phyloP scores from a whole-genome alignment of 176 grass and related monocot genomes.

The Pontederia crassipes region DNA sequence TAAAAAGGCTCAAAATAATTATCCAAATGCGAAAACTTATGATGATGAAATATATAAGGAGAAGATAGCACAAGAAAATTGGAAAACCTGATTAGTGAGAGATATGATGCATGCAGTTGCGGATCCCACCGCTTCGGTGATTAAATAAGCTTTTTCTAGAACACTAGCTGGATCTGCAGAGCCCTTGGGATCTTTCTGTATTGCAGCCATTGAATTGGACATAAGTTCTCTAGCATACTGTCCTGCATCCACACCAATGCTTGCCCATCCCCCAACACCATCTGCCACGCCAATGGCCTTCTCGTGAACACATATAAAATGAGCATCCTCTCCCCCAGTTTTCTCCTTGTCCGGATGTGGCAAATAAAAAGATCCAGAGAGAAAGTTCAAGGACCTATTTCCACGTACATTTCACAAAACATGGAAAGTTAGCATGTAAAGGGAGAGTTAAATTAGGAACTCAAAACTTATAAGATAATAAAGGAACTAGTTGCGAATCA shows the following conservation, averaged over 20 bases:
- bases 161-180: conserved; percentile 71
- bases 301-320: conserved; percentile 65
- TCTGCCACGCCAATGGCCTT: conserved; percentile 80
- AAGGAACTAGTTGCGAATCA: not conserved
- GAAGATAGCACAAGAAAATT: too few species aligned
- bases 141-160: conserved; percentile 69
- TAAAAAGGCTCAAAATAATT: too few species aligned
- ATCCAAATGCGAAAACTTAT: too few species aligned
- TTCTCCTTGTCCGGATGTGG: conserved; percentile 85
- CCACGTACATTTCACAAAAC: conserved; percentile 25
- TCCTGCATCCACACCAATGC: conserved; percentile 68
- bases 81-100: conserved; percentile 57
- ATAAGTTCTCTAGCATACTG: conserved; percentile 82
- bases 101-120: conserved; percentile 88
- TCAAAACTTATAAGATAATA: not conserved
- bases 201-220: conserved; percentile 55
- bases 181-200: conserved; percentile 61
- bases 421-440: not conserved
- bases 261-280: conserved; percentile 88
- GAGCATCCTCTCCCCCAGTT: conserved; percentile 84
- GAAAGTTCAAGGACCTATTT: conserved; percentile 39
- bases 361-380: conserved; percentile 75
- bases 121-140: conserved; percentile 69
- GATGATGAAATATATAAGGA: too few species aligned
- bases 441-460: not conserved